These are phyloP conservation scores for Pleurotus cornucopiae DNA, from an alignment of 768 basidiomycete species.

Conservation along the genomic window DNA sequence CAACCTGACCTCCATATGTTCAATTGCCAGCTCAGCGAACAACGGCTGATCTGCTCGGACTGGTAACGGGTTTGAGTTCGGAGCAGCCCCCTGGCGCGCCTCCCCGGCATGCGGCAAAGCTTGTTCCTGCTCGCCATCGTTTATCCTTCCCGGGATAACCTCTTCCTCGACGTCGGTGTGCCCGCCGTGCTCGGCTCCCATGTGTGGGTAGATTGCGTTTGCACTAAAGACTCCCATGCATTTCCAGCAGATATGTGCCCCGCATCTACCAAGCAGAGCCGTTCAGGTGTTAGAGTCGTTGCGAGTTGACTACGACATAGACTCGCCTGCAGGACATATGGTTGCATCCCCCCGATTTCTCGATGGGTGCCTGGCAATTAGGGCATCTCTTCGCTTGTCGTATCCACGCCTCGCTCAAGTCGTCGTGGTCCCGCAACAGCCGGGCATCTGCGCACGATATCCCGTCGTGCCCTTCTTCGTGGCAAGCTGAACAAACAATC, in stretches of 20 bases:
- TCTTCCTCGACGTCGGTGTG: constrained; percentile 16
- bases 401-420: constrained; percentile 33
- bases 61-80: no score
- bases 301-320: neutral
- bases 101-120: neutral
- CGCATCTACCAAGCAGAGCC: constrained; percentile 17
- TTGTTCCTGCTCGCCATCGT: neutral
- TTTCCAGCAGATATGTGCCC: constrained; percentile 51
- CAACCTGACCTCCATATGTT: no score
- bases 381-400: constrained; percentile 45
- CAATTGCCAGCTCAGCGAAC: no score
- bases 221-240: constrained; percentile 40
- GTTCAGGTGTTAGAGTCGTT: neutral
- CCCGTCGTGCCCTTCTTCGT: constrained; percentile 46
- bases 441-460: constrained; percentile 42
- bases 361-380: constrained; percentile 36
- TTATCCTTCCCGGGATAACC: neutral
- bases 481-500: constrained; percentile 48
- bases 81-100: neutral
- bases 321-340: constrained; percentile 44
- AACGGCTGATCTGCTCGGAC: no score
- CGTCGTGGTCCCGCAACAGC: constrained; percentile 24
- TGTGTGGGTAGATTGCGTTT: constrained; percentile 26
- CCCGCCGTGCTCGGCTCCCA: constrained; percentile 28
- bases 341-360: constrained; percentile 53